phyloP scores from a whole-genome alignment of 225 moss, liverwort and hornwort species.

The Rhytidiadelphus loreus region DNA sequence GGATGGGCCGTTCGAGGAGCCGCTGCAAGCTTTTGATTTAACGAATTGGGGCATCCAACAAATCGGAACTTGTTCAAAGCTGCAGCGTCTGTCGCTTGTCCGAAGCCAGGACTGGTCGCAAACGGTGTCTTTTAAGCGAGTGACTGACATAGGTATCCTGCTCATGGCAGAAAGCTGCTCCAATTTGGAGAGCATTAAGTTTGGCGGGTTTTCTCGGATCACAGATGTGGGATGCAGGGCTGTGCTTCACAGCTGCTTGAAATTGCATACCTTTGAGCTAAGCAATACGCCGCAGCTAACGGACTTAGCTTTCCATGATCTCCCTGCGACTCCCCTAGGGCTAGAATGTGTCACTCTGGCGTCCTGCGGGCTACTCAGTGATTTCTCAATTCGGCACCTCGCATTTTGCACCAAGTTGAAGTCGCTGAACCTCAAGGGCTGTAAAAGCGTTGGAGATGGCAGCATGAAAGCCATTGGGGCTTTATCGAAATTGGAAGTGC shows the following conservation, averaged over 20 bases:
- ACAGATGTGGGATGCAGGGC: slow-evolving; percentile 91
- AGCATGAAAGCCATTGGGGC: slow-evolving; percentile 61
- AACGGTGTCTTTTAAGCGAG: slow-evolving; percentile 75
- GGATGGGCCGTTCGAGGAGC: slow-evolving; percentile 90
- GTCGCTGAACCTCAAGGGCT: slow-evolving; percentile 74
- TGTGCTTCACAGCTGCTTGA: slow-evolving; percentile 65
- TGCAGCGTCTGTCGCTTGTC: slow-evolving; percentile 71
- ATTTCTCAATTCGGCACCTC: slow-evolving; percentile 58
- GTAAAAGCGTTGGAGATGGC: slow-evolving; percentile 87
- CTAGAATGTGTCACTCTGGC: slow-evolving; percentile 74
- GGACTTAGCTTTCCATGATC: slow-evolving; percentile 83
- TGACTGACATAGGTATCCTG: slow-evolving; percentile 82
- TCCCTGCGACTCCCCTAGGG: slow-evolving; percentile 62
- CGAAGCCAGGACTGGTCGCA: slow-evolving; percentile 75
- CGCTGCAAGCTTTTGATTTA: slow-evolving; percentile 68
- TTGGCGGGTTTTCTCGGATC: slow-evolving; percentile 83
- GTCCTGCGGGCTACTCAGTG: slow-evolving; percentile 74
- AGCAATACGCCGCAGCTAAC: slow-evolving; percentile 81
- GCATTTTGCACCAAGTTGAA: slow-evolving; percentile 59
- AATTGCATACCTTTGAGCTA: slow-evolving; percentile 72
- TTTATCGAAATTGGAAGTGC: slow-evolving; percentile 48
- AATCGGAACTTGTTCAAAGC: slow-evolving; percentile 45
- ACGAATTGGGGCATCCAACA: slow-evolving; percentile 80
- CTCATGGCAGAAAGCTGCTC: slow-evolving; percentile 66
- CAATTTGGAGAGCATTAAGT: slow-evolving; percentile 68